Percentiles rank a stretch among this genome's conserved stretches.
These are phyloP conservation scores for Gymnopilus junonius DNA, from an alignment of 768 basidiomycete species.

Conservation along the genomic window DNA sequence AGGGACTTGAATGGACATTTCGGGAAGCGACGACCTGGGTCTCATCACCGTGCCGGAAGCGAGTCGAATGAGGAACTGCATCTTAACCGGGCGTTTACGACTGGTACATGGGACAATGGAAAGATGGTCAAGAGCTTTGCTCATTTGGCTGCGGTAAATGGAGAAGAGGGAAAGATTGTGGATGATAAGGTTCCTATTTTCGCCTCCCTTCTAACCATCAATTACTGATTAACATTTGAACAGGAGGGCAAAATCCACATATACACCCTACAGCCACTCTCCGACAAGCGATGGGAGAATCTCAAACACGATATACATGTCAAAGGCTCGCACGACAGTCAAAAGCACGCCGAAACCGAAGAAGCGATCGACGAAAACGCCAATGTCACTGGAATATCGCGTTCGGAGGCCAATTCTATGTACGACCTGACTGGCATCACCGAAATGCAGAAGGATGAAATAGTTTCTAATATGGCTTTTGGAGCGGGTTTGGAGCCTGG, in stretches of 20 bases:
- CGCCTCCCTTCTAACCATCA: neutral
- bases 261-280: constrained; percentile 51
- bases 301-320: constrained; percentile 40
- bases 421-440: constrained; percentile 36
- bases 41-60: constrained; percentile 30
- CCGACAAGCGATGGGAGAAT: constrained; percentile 46
- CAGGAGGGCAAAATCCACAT: constrained; percentile 47
- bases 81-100: constrained; percentile 49
- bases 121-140: constrained; percentile 87
- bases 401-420: constrained; percentile 49
- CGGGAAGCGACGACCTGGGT: constrained; percentile 30
- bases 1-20: constrained; percentile 44
- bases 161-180: constrained; percentile 31
- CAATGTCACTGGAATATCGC: constrained; percentile 30
- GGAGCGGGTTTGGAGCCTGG: constrained; percentile 32
- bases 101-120: constrained; percentile 66
- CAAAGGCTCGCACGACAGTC: neutral
- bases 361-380: constrained; percentile 26
- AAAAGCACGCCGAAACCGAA: constrained; percentile 8
- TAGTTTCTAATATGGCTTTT: neutral
- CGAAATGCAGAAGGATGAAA: constrained; percentile 8
- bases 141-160: constrained; percentile 48
- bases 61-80: constrained; percentile 33
- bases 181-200: constrained; percentile 35
- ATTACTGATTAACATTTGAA: neutral